A percentile compares a stretch with the other conserved stretches of the same genome.
Evolutionary conservation across 129 eudicot genomes (phyloP).

Genomic region (Scalesia atractyloides): DNA sequence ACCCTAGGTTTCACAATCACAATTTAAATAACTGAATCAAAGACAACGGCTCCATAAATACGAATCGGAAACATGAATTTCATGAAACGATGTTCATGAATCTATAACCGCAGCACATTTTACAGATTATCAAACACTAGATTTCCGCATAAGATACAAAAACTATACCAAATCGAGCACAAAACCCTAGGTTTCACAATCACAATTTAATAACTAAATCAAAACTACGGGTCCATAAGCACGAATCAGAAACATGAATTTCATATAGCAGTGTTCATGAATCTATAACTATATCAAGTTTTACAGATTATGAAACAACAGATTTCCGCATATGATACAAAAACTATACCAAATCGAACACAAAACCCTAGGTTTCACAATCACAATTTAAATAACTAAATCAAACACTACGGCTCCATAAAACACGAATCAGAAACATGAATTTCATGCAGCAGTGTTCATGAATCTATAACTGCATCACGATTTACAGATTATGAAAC

Average conservation of each 20-base stretch:
- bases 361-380: constrained; percentile 28
- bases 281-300: constrained; percentile 2
- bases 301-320: constrained; percentile 12
- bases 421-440: neutral
- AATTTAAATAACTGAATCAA: constrained; percentile 9
- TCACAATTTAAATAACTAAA: constrained; percentile 1
- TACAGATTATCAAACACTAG: constrained; percentile 12
- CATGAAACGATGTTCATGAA: neutral
- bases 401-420: constrained; percentile 13
- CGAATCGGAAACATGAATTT: neutral
- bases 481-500: constrained; percentile 20
- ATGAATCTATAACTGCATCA: constrained; percentile 1
- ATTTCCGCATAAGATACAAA: neutral
- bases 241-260: neutral
- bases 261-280: neutral
- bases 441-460: neutral
- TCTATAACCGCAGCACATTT: constrained; percentile 1
- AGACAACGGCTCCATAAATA: constrained; percentile 4
- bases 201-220: neutral
- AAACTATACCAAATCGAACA: neutral
- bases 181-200: constrained; percentile 29
- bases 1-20: constrained; percentile 27
- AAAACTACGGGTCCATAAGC: constrained; percentile 15
- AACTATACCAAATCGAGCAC: neutral
- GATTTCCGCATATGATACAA: constrained; percentile 1